phyloP scores from a whole-genome alignment of 345 rosid genomes.

The Aegle marmelos region DNA sequence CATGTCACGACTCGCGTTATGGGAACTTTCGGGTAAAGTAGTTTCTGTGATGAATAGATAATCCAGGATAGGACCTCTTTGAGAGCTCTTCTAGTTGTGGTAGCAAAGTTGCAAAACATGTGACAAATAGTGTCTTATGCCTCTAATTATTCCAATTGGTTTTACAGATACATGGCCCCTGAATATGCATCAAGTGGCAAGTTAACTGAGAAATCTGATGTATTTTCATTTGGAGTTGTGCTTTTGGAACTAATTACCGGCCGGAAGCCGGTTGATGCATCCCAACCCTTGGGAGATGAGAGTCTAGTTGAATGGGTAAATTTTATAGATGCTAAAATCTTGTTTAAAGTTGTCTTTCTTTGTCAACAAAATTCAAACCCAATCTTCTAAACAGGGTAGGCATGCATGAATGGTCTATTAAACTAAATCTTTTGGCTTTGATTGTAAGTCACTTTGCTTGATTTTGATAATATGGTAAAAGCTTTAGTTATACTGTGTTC shows the following conservation, averaged over 20 bases:
- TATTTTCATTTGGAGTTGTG: conserved; percentile 91
- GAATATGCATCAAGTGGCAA: conserved; percentile 98
- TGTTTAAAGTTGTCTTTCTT: background rate
- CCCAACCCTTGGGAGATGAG: conserved; percentile 91
- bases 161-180: conserved; percentile 90
- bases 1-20: conserved; percentile 91
- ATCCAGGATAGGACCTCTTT: background rate
- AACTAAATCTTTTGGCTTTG: background rate
- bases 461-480: background rate
- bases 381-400: conserved; percentile 3
- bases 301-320: conserved; percentile 97
- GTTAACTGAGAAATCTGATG: conserved; percentile 93
- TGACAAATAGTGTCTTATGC: background rate
- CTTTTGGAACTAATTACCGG: conserved; percentile 94
- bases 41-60: conserved; percentile 7
- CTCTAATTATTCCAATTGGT: conserved; percentile 10
- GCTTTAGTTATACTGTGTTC: background rate
- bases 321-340: conserved; percentile 3
- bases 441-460: background rate
- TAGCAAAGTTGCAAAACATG: background rate
- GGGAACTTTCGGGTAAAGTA: conserved; percentile 94
- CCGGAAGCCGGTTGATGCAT: conserved; percentile 87
- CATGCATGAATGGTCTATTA: conserved; percentile 2
- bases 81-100: conserved; percentile 5
- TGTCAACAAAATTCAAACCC: background rate